Evolutionary conservation across 2,329 filamentous ascomycete genomes (phyloP).

Genomic region (Kalmusia sp.): DNA sequence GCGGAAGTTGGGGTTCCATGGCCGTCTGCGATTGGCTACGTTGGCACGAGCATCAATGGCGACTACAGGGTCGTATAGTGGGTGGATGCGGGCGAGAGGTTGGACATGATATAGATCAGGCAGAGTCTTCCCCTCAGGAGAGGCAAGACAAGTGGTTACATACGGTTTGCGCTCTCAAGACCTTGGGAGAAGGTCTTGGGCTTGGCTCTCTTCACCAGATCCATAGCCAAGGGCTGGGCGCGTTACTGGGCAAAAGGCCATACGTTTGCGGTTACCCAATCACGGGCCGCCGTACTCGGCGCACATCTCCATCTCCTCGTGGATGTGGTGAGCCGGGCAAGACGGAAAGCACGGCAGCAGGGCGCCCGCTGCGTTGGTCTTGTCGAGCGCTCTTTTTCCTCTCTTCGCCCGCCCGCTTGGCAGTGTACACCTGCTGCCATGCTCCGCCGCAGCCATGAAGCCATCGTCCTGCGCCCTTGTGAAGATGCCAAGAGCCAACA

Average conservation of each 20-base stretch:
- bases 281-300: conserved; percentile 15
- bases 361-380: conserved; percentile 10
- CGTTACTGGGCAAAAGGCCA: conserved; percentile 25
- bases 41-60: conserved; percentile 34
- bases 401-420: conserved; percentile 6
- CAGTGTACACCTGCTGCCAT: conserved; percentile 7
- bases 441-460: conserved; percentile 1
- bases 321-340: conserved; percentile 30
- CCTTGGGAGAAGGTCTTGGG: conserved; percentile 39
- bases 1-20: conserved; percentile 43
- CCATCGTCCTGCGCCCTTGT: background rate
- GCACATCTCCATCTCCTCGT: conserved; percentile 7
- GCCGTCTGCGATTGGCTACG: conserved; percentile 34
- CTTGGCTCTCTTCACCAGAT: conserved; percentile 33
- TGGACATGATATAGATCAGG: conserved; percentile 43
- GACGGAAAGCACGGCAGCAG: conserved; percentile 37
- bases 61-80: conserved; percentile 21
- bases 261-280: conserved; percentile 28
- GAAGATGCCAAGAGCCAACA: conserved; percentile 7
- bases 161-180: conserved; percentile 38
- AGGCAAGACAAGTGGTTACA: conserved; percentile 42
- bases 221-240: conserved; percentile 33
- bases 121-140: conserved; percentile 39
- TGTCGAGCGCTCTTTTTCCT: background rate
- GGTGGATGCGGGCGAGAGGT: conserved; percentile 27